A percentile compares a stretch with the other conserved stretches of the same genome.
Conservation (phyloP, 1,139 yeast species). For the Trichomonascaceae sp. region DNA sequence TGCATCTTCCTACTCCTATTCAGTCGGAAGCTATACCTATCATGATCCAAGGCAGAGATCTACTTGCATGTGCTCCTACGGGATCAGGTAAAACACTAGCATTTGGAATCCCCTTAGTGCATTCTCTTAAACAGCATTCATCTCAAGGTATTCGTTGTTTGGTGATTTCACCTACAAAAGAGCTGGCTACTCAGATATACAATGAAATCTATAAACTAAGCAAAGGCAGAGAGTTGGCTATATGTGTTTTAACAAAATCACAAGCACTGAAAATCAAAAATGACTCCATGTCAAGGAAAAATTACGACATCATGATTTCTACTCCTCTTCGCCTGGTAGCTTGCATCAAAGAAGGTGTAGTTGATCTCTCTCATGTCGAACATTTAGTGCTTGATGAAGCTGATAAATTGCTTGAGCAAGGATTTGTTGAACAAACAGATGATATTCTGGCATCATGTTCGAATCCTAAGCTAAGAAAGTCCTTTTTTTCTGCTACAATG, state of each 20-base stretch:
- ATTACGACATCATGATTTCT: constrained; percentile 74
- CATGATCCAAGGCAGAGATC: constrained; percentile 56
- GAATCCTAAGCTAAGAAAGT: constrained; percentile 45
- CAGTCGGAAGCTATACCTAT: constrained; percentile 83
- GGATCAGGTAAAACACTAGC: constrained; percentile 94
- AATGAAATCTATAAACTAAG: constrained; percentile 58
- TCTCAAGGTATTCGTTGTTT: constrained; percentile 58
- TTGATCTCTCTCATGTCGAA: constrained; percentile 60
- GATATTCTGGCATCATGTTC: constrained; percentile 68
- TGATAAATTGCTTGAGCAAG: constrained; percentile 85
- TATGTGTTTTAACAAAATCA: constrained; percentile 69
- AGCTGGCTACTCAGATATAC: constrained; percentile 80
- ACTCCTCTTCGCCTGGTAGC: constrained; percentile 89
- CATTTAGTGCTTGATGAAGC: constrained; percentile 90
- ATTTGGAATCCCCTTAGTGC: constrained; percentile 75
- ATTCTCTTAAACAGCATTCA: constrained; percentile 33
- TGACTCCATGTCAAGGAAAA: constrained; percentile 47
- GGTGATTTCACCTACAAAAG: constrained; percentile 88
- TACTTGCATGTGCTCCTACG: constrained; percentile 88
- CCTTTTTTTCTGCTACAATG: constrained; percentile 92
- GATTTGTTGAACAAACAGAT: constrained; percentile 89
- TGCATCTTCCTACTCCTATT: constrained; percentile 83
- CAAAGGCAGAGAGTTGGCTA: constrained; percentile 46
- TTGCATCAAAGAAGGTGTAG: constrained; percentile 53
- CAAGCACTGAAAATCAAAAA: constrained; percentile 59